Evolutionary conservation across 1,284 basidiomycete species (phyloP), one percentile per base, ranked within the genome.

Genomic region (Apiotrichum siamense): DNA sequence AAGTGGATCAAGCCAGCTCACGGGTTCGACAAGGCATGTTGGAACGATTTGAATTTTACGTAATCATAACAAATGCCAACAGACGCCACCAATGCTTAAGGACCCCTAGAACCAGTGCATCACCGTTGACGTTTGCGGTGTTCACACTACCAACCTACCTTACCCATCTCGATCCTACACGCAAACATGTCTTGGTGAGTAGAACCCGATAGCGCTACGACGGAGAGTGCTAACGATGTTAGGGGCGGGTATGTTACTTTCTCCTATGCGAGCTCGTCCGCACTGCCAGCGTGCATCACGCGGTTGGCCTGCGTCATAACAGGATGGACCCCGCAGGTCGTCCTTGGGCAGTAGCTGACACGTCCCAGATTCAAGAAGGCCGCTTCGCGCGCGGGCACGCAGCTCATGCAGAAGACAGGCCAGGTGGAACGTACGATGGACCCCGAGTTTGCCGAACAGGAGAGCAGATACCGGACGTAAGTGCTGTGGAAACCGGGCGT

Each of bases 371-470:
- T 96, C 78, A 94, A 96, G 79, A 97, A 97, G 79, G 85, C 88
- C 26, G 81, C 96, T 54, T 91, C 90, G 74, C 82, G 92, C 56
- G 88, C 90, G 44, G 90, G 90, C 47, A 97, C 93, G 23, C 90
- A 90, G 64, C 81, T 94, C 66, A 81, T 93, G 74, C 90, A 94
- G 79, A 94, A 94, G 83, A 97, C 93, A 1, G 93, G 93, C 54
- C 92, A 97, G 75, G 88, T 98, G 52, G 94, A 98, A 70, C 81
- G 90, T 27, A 98, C 94, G 0, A 82, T 97, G 25, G 94, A 98
- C 75, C 78, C 87, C 50, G 92, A 97, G 68, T 98, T 97, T 70
- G 80, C 85, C 27, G 87, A 94, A 54, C 91, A 97, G 73, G 90
- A 96, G 70, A 81, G 83, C 44, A 90, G 90, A 69, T 98, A 85